Percentiles rank a stretch among this genome's conserved stretches.
These are phyloP conservation scores for Solanum appendiculatum DNA, from an alignment of 257 asterid species.

Conservation along the genomic window DNA sequence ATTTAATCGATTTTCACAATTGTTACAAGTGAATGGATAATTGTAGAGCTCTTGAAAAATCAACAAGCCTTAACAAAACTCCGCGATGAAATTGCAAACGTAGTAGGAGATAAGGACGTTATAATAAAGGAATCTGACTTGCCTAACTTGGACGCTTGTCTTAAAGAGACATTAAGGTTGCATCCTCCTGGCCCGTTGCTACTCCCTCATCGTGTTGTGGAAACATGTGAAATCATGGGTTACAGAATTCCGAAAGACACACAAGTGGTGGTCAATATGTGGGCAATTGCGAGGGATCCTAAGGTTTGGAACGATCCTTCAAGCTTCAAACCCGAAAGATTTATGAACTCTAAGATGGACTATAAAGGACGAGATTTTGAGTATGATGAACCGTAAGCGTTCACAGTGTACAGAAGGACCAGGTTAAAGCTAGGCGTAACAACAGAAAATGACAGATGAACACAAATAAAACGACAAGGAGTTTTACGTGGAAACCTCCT, in stretches of 20 bases:
- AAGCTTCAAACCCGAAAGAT: neutral
- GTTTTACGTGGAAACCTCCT: no score
- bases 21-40: neutral
- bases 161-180: slow-evolving; percentile 1
- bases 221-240: neutral
- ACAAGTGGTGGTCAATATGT: neutral
- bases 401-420: no score
- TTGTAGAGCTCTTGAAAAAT: neutral
- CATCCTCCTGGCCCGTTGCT: slow-evolving; percentile 3
- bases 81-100: neutral
- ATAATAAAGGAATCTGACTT: slow-evolving; percentile 1
- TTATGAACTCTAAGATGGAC: neutral
- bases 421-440: no score
- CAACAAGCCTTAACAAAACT: neutral
- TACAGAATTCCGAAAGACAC: slow-evolving; percentile 1
- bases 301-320: neutral
- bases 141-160: neutral
- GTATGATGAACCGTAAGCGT: no score
- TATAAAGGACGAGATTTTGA: neutral
- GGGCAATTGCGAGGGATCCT: neutral
- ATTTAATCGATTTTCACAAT: neutral
- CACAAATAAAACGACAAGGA: no score
- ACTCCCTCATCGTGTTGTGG: neutral
- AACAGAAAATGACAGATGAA: no score
- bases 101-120: neutral